Conservation (phyloP, 164 flowering plant genomes). For the Vitis labrusca region DNA sequence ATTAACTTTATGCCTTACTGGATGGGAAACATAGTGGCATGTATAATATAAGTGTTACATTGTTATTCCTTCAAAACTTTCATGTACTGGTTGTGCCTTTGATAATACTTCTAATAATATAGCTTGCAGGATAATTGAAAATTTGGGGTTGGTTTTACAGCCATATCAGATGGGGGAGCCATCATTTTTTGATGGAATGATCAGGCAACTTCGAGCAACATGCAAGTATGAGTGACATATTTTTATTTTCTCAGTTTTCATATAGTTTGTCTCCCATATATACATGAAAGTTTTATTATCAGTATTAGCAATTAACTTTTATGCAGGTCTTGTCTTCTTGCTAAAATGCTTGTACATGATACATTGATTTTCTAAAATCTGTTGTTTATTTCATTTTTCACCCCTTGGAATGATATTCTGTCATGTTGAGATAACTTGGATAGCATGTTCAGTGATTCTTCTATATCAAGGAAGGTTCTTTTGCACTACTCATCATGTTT, state of each 20-base stretch:
- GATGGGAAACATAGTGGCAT: too few relatives aligned
- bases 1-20: too few relatives aligned
- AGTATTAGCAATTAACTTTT: neutral
- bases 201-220: conserved; percentile 46
- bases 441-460: neutral
- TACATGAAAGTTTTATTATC: neutral
- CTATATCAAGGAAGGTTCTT: neutral
- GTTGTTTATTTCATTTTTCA: neutral
- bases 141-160: neutral
- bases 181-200: conserved; percentile 46
- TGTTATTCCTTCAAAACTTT: neutral
- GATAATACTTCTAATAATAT: neutral
- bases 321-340: neutral
- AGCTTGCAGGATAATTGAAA: neutral
- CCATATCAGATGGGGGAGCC: conserved; percentile 34
- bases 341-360: neutral
- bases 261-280: neutral
- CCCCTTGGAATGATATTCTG: neutral
- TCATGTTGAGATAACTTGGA: neutral
- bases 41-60: too few relatives aligned
- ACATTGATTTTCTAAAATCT: neutral
- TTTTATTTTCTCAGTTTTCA: neutral
- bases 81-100: neutral
- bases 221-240: conserved; percentile 48
- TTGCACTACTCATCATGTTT: neutral